Base-by-base conservation (phyloP, 2,329 filamentous ascomycete species). In the Lomentospora prolificans region DNA sequence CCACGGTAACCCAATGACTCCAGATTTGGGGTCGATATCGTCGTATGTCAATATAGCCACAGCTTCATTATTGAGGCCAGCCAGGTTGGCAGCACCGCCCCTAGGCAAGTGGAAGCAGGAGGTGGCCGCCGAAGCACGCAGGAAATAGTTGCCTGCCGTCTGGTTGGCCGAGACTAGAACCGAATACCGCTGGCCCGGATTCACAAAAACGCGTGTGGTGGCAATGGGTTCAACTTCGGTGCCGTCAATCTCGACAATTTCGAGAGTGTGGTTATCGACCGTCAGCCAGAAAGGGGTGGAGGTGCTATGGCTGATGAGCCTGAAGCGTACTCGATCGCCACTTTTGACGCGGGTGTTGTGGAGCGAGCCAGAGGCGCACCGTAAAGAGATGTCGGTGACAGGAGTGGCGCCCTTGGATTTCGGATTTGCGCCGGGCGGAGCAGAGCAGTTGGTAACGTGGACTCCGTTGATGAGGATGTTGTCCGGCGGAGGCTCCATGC, bases 391-490 rank as follows among this genome's bases (percentile, higher is more conserved):
- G n/a, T 22, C 44, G 22, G 22, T 51, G 56, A 22, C 19, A 3
- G 36, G 58, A 9, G 53, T 54, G 31, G 12, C 30, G 30, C 30
- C 30, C 12, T 33, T 33, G 30, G 30, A 33, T 12, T 10, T 22
- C 3, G 44, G 44, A 10, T 55, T 41, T 53, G 50, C 53, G 25
- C 28, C 55, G 7, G 31, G 50, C 48, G 55, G 55, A 51, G 30
- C 46, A 36, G 41, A 68, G 64, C 70, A 74, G 58, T 69, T 60
- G 55, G 67, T 71, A 0, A 64, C 64, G 57, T 68, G 64, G 53
- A 68, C 67, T n/a, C 70, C 70, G 55, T 73, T 74, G 3, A 73
- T 59, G 7, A 74, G 58, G 55, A 72, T 60, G 56, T 72, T 72
- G 55, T 72, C 70, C 1, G 69, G 62, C 0, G 71, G 65, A 1